A percentile compares a stretch with the other conserved stretches of the same genome.
Conservation (phyloP, 306 rosid genomes). For the Gynostemma pentaphyllum region DNA sequence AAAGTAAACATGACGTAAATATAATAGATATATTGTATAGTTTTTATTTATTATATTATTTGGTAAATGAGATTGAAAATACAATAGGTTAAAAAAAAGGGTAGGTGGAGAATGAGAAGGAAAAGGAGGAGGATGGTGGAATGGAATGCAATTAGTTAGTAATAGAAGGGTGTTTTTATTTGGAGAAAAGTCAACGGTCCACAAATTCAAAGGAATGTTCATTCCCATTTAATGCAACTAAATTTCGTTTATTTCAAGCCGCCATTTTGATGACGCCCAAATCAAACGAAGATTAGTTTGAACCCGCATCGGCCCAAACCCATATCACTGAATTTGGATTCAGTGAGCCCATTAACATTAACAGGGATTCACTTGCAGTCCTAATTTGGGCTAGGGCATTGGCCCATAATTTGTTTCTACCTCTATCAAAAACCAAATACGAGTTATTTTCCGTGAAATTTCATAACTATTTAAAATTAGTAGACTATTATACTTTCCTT, state of each 20-base stretch:
- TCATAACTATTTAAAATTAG: too few relatives aligned
- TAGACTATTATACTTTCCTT: too few relatives aligned
- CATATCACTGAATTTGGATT: neutral
- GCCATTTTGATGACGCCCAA: neutral
- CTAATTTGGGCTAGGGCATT: too few relatives aligned
- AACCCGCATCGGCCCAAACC: neutral
- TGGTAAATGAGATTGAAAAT: neutral
- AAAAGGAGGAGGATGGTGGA: too few relatives aligned
- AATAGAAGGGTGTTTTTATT: neutral
- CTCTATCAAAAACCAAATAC: too few relatives aligned
- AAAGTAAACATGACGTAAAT: neutral
- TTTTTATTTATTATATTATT: neutral
- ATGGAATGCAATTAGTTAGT: too few relatives aligned
- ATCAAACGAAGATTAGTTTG: neutral
- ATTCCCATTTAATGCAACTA: neutral
- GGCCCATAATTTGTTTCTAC: too few relatives aligned
- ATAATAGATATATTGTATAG: neutral
- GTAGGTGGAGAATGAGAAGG: neutral
- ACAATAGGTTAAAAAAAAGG: neutral
- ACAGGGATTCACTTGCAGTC: too few relatives aligned
- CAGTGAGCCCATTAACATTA: neutral
- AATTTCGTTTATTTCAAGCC: constrained; percentile 2
- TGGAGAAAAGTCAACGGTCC: neutral
- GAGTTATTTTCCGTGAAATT: too few relatives aligned
- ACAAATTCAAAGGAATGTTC: neutral